phyloP scores from a whole-genome alignment of 768 basidiomycete genomes.

The Mycena maculata region DNA sequence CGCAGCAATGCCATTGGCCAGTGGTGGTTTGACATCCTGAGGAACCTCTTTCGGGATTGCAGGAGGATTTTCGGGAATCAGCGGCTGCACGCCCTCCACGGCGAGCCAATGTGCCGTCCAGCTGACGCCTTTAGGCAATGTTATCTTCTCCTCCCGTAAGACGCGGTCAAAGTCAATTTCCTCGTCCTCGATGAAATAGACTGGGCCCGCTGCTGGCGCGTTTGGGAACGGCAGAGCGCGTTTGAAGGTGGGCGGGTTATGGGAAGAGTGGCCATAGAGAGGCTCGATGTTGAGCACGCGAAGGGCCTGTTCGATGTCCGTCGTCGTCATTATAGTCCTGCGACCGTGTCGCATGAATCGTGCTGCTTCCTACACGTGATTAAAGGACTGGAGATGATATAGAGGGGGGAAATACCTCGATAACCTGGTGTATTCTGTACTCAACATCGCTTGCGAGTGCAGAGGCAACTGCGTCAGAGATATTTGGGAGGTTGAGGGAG shows the following conservation, averaged over 20 bases:
- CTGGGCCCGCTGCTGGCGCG: constrained; percentile 67
- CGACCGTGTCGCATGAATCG: constrained; percentile 97
- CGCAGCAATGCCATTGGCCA: constrained; percentile 41
- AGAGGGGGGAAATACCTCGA: constrained; percentile 70
- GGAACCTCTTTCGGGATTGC: constrained; percentile 71
- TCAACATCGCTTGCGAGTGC: constrained; percentile 96
- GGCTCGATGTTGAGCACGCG: constrained; percentile 97
- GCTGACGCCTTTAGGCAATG: constrained; percentile 80
- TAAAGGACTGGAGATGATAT: constrained; percentile 20
- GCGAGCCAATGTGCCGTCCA: constrained; percentile 99
- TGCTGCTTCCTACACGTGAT: constrained; percentile 81
- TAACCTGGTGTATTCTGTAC: constrained; percentile 93
- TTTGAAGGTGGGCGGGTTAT: constrained; percentile 72
- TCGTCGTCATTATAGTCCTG: constrained; percentile 87
- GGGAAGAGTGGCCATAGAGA: constrained; percentile 84
- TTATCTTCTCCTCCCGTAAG: constrained; percentile 86
- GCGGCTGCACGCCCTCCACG: constrained; percentile 96
- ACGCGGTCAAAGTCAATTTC: constrained; percentile 97
- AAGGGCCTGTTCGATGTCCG: constrained; percentile 93
- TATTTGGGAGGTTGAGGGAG: constrained; percentile 76
- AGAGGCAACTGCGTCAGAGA: constrained; percentile 84
- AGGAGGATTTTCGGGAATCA: constrained; percentile 97
- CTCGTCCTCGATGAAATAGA: constrained; percentile 96
- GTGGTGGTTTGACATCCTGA: constrained; percentile 46
- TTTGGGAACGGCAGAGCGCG: constrained; percentile 66